These are phyloP conservation scores for Yarrowia deformans DNA, from an alignment of 805 yeast species.

Conservation along the genomic window DNA sequence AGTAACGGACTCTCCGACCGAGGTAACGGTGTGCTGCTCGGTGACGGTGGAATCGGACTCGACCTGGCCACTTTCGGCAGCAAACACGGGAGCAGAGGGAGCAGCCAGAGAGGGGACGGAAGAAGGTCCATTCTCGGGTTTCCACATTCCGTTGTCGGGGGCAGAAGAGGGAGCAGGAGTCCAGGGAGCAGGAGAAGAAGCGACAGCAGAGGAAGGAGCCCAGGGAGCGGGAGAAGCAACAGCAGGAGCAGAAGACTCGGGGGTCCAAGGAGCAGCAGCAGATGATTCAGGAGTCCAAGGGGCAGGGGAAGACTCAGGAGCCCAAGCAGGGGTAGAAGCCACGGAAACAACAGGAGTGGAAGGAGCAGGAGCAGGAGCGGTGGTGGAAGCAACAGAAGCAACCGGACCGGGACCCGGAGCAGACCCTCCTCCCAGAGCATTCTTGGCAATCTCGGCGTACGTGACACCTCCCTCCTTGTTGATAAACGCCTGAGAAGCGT, in stretches of 20 bases:
- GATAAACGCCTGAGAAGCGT: constrained; percentile 65
- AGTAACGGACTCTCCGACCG: not conserved
- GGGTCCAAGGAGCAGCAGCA: not conserved
- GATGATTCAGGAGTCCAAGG: not conserved
- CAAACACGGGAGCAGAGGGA: constrained; percentile 1
- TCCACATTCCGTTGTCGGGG: constrained; percentile 17
- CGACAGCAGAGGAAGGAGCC: not conserved
- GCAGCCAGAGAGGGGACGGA: constrained; percentile 6
- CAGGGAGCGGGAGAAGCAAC: not conserved
- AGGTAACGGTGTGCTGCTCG: constrained; percentile 5
- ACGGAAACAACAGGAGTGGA: not conserved
- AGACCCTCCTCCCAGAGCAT: constrained; percentile 1
- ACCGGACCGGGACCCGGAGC: constrained; percentile 1
- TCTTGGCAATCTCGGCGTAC: constrained; percentile 33
- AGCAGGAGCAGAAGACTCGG: not conserved
- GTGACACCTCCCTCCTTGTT: constrained; percentile 15
- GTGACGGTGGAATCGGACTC: constrained; percentile 2
- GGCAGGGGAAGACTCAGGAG: not conserved
- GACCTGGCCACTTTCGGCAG: not conserved
- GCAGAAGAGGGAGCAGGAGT: not conserved
- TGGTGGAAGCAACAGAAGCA: not conserved
- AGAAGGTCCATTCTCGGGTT: not conserved
- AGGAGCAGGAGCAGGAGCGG: not conserved
- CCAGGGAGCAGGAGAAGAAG: not conserved
- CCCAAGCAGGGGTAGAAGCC: not conserved